Evolutionary conservation across 148 eudicot genomes (phyloP).

Genomic region (Silene latifolia): DNA sequence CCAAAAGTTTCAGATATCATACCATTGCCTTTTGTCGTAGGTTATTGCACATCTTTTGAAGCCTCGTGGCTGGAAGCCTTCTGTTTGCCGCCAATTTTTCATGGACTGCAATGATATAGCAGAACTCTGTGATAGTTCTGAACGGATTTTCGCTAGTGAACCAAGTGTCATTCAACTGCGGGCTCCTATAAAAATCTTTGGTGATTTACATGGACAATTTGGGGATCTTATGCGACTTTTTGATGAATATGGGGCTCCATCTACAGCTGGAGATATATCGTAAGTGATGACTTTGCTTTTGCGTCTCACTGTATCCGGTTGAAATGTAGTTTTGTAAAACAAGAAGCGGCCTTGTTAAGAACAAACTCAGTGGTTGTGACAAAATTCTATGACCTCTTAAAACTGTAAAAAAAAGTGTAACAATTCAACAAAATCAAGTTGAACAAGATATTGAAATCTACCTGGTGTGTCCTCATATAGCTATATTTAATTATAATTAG

Average conservation of each 20-base stretch:
- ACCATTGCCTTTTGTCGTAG: conserved; percentile 31
- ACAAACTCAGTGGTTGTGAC: too few relatives aligned
- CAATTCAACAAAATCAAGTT: neutral
- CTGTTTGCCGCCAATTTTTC: conserved; percentile 93
- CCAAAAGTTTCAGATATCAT: neutral
- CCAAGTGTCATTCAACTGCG: conserved; percentile 89
- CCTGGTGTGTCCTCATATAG: neutral
- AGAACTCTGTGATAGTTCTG: conserved; percentile 97
- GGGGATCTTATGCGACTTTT: conserved; percentile 96
- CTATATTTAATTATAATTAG: too few relatives aligned
- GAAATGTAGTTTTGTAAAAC: neutral
- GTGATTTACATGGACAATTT: conserved; percentile 99
- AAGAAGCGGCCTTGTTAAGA: neutral
- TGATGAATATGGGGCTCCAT: conserved; percentile 97
- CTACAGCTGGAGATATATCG: conserved; percentile 99
- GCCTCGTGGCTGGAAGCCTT: conserved; percentile 99
- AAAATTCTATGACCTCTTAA: neutral
- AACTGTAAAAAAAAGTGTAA: neutral
- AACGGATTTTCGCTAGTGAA: conserved; percentile 86
- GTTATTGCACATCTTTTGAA: conserved; percentile 89
- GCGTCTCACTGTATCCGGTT: neutral
- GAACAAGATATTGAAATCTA: neutral
- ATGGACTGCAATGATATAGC: conserved; percentile 96
- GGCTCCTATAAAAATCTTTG: conserved; percentile 98
- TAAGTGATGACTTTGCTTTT: conserved; percentile 41